Evolutionary conservation across 495 filamentous ascomycete genomes (phyloP).

Genomic region (Lasiosphaeriaceae sp.): DNA sequence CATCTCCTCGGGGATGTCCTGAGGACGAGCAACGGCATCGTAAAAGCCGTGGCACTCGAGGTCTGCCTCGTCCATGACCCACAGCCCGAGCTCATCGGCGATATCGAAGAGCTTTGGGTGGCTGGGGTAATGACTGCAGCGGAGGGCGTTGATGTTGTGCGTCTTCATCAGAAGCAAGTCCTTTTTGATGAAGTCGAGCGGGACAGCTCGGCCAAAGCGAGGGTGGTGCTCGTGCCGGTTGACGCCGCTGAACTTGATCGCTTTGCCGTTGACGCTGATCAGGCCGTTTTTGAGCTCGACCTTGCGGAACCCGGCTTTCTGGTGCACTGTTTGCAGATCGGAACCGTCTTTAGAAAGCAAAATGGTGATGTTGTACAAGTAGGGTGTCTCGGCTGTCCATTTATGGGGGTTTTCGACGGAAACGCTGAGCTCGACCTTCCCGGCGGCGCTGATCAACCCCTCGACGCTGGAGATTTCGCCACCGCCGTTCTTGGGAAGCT

Average conservation of each 20-base stretch:
- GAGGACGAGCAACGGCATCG: slow-evolving; percentile 40
- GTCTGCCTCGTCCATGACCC: slow-evolving; percentile 69
- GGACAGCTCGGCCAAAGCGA: slow-evolving; percentile 54
- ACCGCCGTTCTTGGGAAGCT: slow-evolving; percentile 22
- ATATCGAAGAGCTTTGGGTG: slow-evolving; percentile 56
- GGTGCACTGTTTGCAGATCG: slow-evolving; percentile 5
- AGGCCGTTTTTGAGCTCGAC: slow-evolving; percentile 55
- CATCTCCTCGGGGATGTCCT: slow-evolving; percentile 43
- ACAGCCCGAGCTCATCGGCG: slow-evolving; percentile 64
- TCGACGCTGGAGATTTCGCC: slow-evolving; percentile 14
- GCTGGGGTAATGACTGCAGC: slow-evolving; percentile 60
- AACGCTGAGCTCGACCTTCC: slow-evolving; percentile 32
- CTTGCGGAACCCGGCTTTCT: slow-evolving; percentile 53
- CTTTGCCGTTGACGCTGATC: slow-evolving; percentile 55
- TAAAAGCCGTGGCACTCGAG: slow-evolving; percentile 69
- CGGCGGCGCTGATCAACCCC: slow-evolving; percentile 1
- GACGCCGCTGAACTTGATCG: slow-evolving; percentile 55
- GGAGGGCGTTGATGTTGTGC: slow-evolving; percentile 63
- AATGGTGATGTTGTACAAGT: slow-evolving; percentile 51
- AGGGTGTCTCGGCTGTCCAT: slow-evolving; percentile 66
- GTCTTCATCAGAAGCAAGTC: slow-evolving; percentile 65
- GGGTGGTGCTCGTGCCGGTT: slow-evolving; percentile 66
- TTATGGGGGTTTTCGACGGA: slow-evolving; percentile 46
- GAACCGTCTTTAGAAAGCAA: slow-evolving; percentile 10
- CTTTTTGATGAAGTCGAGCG: slow-evolving; percentile 49